These are phyloP conservation scores for Lachnum nothofagi DNA, from an alignment of 2,329 filamentous ascomycete genomes.

Conservation along the genomic window DNA sequence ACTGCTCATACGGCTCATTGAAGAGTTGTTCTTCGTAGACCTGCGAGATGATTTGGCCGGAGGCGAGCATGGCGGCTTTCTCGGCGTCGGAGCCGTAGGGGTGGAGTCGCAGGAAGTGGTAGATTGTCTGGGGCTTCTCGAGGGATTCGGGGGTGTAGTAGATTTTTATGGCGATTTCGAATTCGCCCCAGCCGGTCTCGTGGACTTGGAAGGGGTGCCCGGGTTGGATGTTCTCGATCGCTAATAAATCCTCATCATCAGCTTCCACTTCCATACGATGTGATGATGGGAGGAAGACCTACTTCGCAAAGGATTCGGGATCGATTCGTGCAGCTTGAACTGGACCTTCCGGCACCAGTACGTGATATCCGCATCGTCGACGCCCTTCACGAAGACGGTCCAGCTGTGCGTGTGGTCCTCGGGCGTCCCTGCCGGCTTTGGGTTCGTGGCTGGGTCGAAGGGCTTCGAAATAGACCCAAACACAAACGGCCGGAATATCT, in stretches of 20 bases:
- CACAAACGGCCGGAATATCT: constrained; percentile 61
- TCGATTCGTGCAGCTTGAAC: constrained; percentile 97
- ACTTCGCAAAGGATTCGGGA: constrained; percentile 83
- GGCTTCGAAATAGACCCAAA: constrained; percentile 76
- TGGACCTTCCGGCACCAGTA: constrained; percentile 97
- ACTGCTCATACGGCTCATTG: constrained; percentile 90
- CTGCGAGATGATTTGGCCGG: constrained; percentile 68
- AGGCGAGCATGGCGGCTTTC: constrained; percentile 50
- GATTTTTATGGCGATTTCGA: constrained; percentile 90
- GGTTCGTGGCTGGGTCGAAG: constrained; percentile 72
- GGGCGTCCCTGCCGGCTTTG: constrained; percentile 70
- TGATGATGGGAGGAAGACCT: constrained; percentile 28
- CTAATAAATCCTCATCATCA: constrained; percentile 30
- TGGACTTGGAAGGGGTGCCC: constrained; percentile 72
- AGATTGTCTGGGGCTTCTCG: constrained; percentile 94
- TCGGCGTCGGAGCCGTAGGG: constrained; percentile 81
- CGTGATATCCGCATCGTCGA: constrained; percentile 84
- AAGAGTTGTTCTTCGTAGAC: constrained; percentile 93
- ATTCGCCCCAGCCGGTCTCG: constrained; percentile 97
- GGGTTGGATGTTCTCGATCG: constrained; percentile 62
- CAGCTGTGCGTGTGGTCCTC: constrained; percentile 94
- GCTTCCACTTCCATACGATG: neutral
- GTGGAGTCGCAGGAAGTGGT: constrained; percentile 86
- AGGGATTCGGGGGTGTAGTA: constrained; percentile 83
- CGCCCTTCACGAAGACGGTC: constrained; percentile 87